These are phyloP conservation scores for Marchantia polymorpha DNA, from an alignment of 225 moss, liverwort and hornwort genomes.

Conservation along the genomic window DNA sequence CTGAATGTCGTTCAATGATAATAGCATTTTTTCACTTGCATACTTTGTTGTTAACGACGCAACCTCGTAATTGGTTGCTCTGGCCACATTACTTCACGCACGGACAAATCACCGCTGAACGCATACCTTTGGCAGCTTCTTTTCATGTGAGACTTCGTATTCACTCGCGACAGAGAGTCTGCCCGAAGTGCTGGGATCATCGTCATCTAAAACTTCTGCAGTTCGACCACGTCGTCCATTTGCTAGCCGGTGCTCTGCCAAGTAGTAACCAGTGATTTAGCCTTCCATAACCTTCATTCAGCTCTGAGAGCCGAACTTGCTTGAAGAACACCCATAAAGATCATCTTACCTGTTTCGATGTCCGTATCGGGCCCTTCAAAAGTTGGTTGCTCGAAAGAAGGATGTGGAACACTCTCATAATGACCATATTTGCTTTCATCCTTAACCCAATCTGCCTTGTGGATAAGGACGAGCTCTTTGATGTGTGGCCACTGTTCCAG, in stretches of 20 bases:
- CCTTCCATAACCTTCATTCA: neutral
- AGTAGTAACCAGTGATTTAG: neutral
- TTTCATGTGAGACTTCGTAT: slow-evolving; percentile 39
- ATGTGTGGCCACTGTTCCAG: slow-evolving; percentile 92
- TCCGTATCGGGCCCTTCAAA: slow-evolving; percentile 98
- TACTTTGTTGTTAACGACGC: neutral
- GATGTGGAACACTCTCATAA: slow-evolving; percentile 62
- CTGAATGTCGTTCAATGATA: neutral
- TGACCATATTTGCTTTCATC: slow-evolving; percentile 94
- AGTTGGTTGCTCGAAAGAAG: slow-evolving; percentile 72
- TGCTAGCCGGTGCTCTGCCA: slow-evolving; percentile 73
- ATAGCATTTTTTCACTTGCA: neutral
- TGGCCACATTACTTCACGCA: neutral
- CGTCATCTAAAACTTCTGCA: slow-evolving; percentile 74
- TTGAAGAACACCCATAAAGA: neutral
- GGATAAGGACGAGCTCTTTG: slow-evolving; percentile 85
- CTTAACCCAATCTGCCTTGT: slow-evolving; percentile 87
- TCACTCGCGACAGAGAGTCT: slow-evolving; percentile 66
- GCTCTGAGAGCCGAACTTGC: neutral
- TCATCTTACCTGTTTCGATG: slow-evolving; percentile 68
- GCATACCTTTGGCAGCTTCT: slow-evolving; percentile 62
- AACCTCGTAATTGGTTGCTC: neutral
- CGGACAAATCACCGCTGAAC: neutral
- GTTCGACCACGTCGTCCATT: slow-evolving; percentile 62
- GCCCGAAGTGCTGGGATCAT: slow-evolving; percentile 73